Evolutionary conservation across 495 filamentous ascomycete species (phyloP).

Genomic region (Hyaloscypha hepaticicola): DNA sequence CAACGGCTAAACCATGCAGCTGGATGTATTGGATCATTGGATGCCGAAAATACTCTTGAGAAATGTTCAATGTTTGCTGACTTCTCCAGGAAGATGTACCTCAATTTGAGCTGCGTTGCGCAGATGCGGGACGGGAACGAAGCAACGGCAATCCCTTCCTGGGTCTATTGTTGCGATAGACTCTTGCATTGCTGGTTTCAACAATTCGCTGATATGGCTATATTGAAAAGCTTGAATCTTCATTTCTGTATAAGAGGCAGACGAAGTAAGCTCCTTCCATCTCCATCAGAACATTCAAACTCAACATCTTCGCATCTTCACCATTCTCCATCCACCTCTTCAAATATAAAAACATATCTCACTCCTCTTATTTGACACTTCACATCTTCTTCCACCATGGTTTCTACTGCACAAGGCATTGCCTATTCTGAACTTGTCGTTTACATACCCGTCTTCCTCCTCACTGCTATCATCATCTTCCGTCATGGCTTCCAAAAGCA

Average conservation of each 20-base stretch:
- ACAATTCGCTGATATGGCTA: neutral
- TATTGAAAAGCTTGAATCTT: neutral
- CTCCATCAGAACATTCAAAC: slow-evolving; percentile 3
- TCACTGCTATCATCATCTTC: slow-evolving; percentile 22
- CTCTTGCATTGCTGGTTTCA: too few species aligned
- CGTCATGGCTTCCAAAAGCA: slow-evolving; percentile 27
- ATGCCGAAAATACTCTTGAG: too few species aligned
- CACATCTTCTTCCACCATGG: slow-evolving; percentile 9
- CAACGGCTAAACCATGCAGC: too few species aligned
- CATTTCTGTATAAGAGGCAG: neutral
- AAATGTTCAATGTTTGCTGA: too few species aligned
- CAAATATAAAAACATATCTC: neutral
- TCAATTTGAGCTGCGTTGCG: neutral
- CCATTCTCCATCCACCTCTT: neutral
- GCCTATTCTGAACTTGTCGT: slow-evolving; percentile 25
- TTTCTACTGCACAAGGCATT: slow-evolving; percentile 14
- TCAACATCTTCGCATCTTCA: neutral
- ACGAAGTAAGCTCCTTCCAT: neutral
- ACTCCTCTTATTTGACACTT: neutral
- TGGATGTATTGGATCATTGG: too few species aligned
- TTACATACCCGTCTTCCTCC: slow-evolving; percentile 29
- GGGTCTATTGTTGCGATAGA: too few species aligned
- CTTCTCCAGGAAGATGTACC: too few species aligned
- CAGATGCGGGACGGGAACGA: neutral
- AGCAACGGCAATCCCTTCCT: neutral